Conservation (phyloP, 2,329 filamentous ascomycete genomes). For the Sporothrix euskadiensis region DNA sequence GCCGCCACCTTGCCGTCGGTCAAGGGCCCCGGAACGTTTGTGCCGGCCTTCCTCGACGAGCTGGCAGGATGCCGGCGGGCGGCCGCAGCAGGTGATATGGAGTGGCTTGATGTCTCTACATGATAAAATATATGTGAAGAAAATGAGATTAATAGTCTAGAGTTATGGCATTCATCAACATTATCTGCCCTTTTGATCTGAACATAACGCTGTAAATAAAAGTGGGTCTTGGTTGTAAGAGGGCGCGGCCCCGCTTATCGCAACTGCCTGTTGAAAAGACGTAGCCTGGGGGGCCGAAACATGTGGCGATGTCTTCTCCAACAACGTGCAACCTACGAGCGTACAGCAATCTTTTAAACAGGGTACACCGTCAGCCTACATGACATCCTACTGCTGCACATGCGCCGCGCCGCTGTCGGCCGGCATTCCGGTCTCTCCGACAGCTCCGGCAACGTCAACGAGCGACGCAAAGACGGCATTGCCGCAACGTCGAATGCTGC, state of each 20-base stretch:
- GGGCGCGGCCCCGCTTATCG: conserved; percentile 1
- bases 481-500: conserved; percentile 57
- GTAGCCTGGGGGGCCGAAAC: neutral
- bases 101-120: conserved; percentile 25
- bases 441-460: conserved; percentile 40
- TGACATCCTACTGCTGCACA: conserved; percentile 58
- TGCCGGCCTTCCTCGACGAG: conserved; percentile 80
- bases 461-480: neutral
- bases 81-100: conserved; percentile 29
- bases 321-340: neutral
- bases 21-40: conserved; percentile 80
- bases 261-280: neutral
- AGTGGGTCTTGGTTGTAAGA: conserved; percentile 1
- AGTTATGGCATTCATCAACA: neutral
- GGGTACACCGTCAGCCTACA: neutral
- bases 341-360: neutral
- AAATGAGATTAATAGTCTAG: neutral
- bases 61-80: conserved; percentile 46
- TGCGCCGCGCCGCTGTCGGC: conserved; percentile 64
- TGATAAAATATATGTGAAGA: neutral
- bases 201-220: neutral
- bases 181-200: neutral
- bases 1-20: conserved; percentile 66
- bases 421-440: neutral
- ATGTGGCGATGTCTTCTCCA: conserved; percentile 7